These are phyloP conservation scores for Colletotrichum cordylinicola DNA, from an alignment of 2,329 filamentous ascomycete genomes.

Conservation along the genomic window DNA sequence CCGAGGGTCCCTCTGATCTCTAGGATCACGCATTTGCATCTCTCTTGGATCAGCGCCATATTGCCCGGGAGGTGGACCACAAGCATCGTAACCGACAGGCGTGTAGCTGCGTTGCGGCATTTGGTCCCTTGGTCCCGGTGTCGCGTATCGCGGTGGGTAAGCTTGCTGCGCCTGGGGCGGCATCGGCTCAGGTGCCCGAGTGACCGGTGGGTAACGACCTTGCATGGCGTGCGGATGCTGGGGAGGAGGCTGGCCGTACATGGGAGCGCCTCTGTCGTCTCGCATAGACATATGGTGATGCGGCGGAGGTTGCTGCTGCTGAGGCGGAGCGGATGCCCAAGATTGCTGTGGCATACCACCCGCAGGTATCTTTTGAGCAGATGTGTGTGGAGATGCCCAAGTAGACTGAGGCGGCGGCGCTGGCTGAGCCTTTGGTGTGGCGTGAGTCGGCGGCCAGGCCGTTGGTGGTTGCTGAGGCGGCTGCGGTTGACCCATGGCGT, in stretches of 20 bases:
- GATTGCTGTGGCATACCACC: conserved; percentile 38
- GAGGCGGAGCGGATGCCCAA: conserved; percentile 30
- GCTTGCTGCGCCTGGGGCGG: conserved; percentile 42
- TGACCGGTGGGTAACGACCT: conserved; percentile 41
- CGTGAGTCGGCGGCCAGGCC: conserved; percentile 39
- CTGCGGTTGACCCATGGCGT: conserved; percentile 27
- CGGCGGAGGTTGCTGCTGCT: conserved; percentile 28
- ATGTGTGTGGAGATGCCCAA: conserved; percentile 43
- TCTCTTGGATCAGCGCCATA: conserved; percentile 39
- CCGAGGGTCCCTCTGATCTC: conserved; percentile 41
- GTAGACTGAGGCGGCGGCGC: conserved; percentile 31
- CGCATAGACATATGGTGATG: conserved; percentile 31
- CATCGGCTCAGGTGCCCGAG: conserved; percentile 47
- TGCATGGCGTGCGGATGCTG: conserved; percentile 41
- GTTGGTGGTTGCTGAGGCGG: conserved; percentile 33
- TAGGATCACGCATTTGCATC: conserved; percentile 38
- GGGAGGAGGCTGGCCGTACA: conserved; percentile 34
- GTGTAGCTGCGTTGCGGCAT: conserved; percentile 52
- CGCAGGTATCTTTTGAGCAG: conserved; percentile 39
- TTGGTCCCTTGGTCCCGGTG: conserved; percentile 49
- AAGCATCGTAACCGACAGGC: conserved; percentile 46
- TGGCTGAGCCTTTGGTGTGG: conserved; percentile 32
- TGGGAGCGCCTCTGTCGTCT: conserved; percentile 42
- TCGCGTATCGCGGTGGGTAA: conserved; percentile 48
- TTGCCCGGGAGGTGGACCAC: conserved; percentile 42